Base-by-base conservation (phyloP, 1,284 basidiomycete genomes). In the Microbotryomycetes sp. region DNA sequence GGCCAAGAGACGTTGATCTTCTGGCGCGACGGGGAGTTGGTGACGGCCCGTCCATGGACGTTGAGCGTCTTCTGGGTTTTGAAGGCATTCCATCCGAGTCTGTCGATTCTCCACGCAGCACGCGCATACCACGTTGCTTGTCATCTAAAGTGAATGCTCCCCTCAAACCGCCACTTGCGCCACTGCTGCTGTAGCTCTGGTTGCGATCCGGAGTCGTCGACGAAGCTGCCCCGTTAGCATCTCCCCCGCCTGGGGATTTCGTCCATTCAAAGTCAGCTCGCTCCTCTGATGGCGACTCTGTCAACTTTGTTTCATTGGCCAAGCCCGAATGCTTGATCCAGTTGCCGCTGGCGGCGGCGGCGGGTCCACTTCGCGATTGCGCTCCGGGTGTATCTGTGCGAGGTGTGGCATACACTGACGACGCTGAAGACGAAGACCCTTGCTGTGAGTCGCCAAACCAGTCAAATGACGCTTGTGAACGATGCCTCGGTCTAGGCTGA, bases 381-480 rank as follows among this genome's bases (percentile, higher is more conserved):
- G n/a, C n/a, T n/a, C n/a, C n/a, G n/a, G n/a, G n/a, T n/a, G n/a
- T n/a, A n/a, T n/a, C n/a, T n/a, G n/a, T n/a, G n/a, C n/a, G n/a
- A n/a, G n/a, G n/a, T n/a, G n/a, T n/a, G n/a, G n/a, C n/a, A n/a
- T n/a, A n/a, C n/a, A n/a, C n/a, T n/a, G n/a, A n/a, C n/a, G n/a
- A n/a, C n/a, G n/a, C n/a, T n/a, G n/a, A n/a, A n/a, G n/a, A n/a
- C n/a, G n/a, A n/a, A n/a, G 36, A 42, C 12, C 19, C 12, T 19
- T 42, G 36, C 36, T 9, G 36, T 42, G 36, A 26, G 23, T 64
- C 63, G 28, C 47, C 60, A 48, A 68, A 68, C 67, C 67, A 68
- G 54, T 58, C 56, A 46, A 62, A 68, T 19, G 55, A 64, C 1
- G 67, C 67, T 45, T 68, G 66, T 1, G 56, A 56, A 14, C 54